A percentile compares a stretch with the other conserved stretches of the same genome.
Evolutionary conservation across 106 monocot species (phyloP).

Genomic region (Phalaenopsis equestris): DNA sequence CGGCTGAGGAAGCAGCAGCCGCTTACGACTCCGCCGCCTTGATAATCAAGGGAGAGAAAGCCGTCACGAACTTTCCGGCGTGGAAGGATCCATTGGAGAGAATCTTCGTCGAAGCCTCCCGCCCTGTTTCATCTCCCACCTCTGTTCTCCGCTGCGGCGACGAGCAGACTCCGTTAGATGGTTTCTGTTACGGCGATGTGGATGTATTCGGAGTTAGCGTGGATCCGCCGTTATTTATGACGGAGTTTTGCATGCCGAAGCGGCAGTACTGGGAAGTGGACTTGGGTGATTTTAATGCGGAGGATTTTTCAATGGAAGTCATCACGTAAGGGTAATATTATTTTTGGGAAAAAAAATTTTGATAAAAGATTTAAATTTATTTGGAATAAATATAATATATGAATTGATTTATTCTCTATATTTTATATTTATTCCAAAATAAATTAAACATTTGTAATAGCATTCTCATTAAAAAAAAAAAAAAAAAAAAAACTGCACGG

Average conservation of each 20-base stretch:
- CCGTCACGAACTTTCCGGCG: conserved; percentile 5
- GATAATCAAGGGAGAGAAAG: conserved; percentile 2
- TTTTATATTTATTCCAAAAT: not conserved
- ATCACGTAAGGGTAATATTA: not conserved
- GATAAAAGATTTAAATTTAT: not conserved
- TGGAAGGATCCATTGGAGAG: not conserved
- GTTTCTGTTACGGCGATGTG: not conserved
- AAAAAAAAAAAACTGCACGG: too few relatives aligned
- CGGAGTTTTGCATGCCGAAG: conserved; percentile 4
- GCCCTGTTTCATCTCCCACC: not conserved
- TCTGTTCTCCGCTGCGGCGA: not conserved
- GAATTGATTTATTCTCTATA: not conserved
- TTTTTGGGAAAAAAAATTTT: too few relatives aligned
- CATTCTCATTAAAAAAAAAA: not conserved
- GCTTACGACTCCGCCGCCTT: conserved; percentile 13
- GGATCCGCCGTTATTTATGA: not conserved
- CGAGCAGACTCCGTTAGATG: not conserved
- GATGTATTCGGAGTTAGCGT: not conserved
- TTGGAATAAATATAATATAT: not conserved
- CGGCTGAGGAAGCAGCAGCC: conserved; percentile 11
- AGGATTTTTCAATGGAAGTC: conserved; percentile 10
- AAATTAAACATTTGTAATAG: not conserved
- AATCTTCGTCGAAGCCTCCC: not conserved
- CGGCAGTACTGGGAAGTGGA: not conserved
- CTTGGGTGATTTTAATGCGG: not conserved